Evolutionary conservation across 179 eudicot species (phyloP), one percentile per base, ranked within the genome.

Genomic region (Beta lomatogona): DNA sequence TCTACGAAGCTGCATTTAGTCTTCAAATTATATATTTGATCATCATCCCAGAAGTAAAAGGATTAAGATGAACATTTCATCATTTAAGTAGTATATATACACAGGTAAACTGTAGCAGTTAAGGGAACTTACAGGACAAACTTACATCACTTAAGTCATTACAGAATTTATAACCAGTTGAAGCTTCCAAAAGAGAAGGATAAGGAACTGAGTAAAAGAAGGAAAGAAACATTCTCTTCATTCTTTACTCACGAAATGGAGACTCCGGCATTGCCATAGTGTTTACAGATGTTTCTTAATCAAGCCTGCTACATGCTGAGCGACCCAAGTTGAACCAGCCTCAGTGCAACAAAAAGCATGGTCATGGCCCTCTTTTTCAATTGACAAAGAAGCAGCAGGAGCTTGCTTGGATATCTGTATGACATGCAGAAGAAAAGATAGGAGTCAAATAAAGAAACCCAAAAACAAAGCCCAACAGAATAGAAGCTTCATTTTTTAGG

Each of bases 321-420:
- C 95, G 22, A 89, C 98, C 98, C 98, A 93, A 55, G 85, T 65
- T 44, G 99, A 93, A 45, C 99, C 99, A 16, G 93, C 98, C 83
- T 78, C 85, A 3, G 95, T 89, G 89, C 95, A 92, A 28, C 91
- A 89, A 82, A 92, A 95, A 68, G 93, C 89, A 86, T 95, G 99
- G 61, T 90, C 87, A 60, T 88, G 91, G 60, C 95, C 95, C 86
- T 90, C 97, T 25, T 88, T 85, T 85, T 95, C 98, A 36, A 93
- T 84, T 66, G 91, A 89, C 69, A 90, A 41, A 13, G 79, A 69
- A 58, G 84, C 86, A 74, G 77, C 89, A 1, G 98, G 92, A 75
- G 85, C 91, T 86, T 89, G 86, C 85, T 86, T 92, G 11, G 91
- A 84, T 10, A 94, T 90, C 99, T 95, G 91, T 75, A 78, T 25